These are phyloP conservation scores for Actinomortierella wolfii DNA, from an alignment of 371 early-diverging fungal species.

Conservation along the genomic window DNA sequence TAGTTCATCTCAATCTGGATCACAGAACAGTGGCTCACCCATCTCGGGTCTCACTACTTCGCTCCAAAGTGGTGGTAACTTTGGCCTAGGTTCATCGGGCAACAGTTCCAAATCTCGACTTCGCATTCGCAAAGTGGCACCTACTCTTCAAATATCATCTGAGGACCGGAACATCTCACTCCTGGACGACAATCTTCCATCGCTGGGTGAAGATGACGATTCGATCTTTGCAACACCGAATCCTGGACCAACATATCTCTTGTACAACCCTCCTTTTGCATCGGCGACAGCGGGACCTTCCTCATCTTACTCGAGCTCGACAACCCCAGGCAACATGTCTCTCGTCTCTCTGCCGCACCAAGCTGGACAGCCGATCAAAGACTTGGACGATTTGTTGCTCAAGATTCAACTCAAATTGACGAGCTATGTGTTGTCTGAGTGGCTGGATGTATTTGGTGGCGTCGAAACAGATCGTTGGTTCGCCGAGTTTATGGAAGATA, in stretches of 20 bases:
- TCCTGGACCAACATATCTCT: constrained; percentile 29
- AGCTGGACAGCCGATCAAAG: constrained; percentile 15
- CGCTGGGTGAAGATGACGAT: constrained; percentile 8
- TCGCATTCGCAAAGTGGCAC: background rate
- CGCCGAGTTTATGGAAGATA: constrained; percentile 45
- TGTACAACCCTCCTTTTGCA: constrained; percentile 39
- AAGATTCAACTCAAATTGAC: constrained; percentile 41
- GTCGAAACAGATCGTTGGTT: constrained; percentile 51
- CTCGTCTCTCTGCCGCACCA: constrained; percentile 23
- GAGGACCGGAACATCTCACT: too few relatives aligned
- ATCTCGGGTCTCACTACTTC: background rate
- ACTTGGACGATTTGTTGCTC: constrained; percentile 36
- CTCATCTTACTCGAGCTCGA: constrained; percentile 17
- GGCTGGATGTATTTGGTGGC: constrained; percentile 39
- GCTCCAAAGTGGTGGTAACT: background rate
- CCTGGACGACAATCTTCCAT: too few relatives aligned
- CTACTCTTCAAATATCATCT: too few relatives aligned
- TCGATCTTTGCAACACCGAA: constrained; percentile 11
- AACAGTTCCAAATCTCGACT: background rate
- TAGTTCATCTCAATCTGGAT: too few relatives aligned
- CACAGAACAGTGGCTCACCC: background rate
- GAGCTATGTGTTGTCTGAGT: constrained; percentile 48
- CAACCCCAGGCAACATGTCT: constrained; percentile 18
- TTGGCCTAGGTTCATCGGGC: background rate
- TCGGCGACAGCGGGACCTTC: constrained; percentile 21